Evolutionary conservation across 345 rosid genomes (phyloP).

Genomic region (Kandelia obovata): DNA sequence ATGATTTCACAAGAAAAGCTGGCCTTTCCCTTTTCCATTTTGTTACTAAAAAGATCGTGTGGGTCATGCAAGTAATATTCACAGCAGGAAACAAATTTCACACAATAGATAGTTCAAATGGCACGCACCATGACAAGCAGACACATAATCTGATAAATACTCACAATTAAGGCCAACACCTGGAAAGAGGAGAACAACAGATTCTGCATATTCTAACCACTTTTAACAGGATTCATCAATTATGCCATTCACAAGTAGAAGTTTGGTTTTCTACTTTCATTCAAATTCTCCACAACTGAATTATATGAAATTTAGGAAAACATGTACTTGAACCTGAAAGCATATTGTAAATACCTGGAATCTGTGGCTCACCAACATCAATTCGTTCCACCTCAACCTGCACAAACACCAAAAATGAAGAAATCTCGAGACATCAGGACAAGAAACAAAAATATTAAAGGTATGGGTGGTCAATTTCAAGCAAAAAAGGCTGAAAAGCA

Average conservation of each 20-base stretch:
- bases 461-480: neutral
- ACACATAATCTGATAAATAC: neutral
- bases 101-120: neutral
- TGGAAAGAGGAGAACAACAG: neutral
- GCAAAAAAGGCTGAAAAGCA: neutral
- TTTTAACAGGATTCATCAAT: neutral
- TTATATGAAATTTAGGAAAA: neutral
- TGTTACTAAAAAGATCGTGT: neutral
- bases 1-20: neutral
- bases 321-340: conserved; percentile 2
- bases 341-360: conserved; percentile 39
- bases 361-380: conserved; percentile 57
- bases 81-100: neutral
- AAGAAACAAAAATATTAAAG: neutral
- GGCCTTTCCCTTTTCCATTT: neutral
- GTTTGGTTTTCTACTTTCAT: neutral
- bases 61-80: neutral
- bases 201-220: neutral
- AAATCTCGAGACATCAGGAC: conserved; percentile 8
- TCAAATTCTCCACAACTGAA: neutral
- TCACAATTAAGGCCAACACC: neutral
- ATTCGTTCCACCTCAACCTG: conserved; percentile 84
- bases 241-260: neutral
- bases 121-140: neutral
- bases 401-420: neutral